Evolutionary conservation across 768 basidiomycete genomes (phyloP), one percentile per base, ranked within the genome.

Genomic region (Dendrothele bispora): DNA sequence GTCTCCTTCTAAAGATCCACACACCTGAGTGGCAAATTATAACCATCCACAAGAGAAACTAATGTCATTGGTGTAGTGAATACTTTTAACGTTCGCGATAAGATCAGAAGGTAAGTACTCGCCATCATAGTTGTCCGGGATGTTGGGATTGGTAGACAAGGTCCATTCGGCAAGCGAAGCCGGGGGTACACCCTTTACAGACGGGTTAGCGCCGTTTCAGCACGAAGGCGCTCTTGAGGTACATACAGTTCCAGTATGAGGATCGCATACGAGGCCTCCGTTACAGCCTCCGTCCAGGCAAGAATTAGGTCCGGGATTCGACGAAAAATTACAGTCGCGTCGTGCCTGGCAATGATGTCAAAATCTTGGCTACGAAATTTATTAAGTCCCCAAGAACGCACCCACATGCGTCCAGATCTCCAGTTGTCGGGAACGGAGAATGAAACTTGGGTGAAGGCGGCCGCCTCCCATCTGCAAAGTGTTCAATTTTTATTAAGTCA

Each of bases 101-200:
- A 39, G 20, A 28, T 44, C 17, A 46, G 8, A 39, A 27, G 7
- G 36, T 15, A 36, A 14, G 21, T 15, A 54, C 66, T 12, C 43
- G 83, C 83, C 78, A 60, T 86, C 84, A 44, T 84, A 87, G 51
- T 68, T 82, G 52, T 87, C 86, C 1, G 34, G 21, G 39, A 67
- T 71, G 21, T 35, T 27, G 11, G 67, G 72, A 35, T 61, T 57
- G 1, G 58, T 72, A 53, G 68, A 54, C 7, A 87, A 63, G n/a
- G 82, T 86, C 67, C 78, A 87, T 55, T 88, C 84, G 1, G 86
- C 86, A 29, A 88, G 66, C 4, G 78, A 75, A 10, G 80, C 85
- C 35, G 87, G 87, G 26, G 85, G 84, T n/a, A 82, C 69, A 39
- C 77, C 78, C 76, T 77, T 7, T 25, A 39, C 32, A 17, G 8